Evolutionary conservation across 176 grass and related monocot genomes (phyloP), one percentile per base, ranked within the genome.

Genomic region (Avena eriantha): DNA sequence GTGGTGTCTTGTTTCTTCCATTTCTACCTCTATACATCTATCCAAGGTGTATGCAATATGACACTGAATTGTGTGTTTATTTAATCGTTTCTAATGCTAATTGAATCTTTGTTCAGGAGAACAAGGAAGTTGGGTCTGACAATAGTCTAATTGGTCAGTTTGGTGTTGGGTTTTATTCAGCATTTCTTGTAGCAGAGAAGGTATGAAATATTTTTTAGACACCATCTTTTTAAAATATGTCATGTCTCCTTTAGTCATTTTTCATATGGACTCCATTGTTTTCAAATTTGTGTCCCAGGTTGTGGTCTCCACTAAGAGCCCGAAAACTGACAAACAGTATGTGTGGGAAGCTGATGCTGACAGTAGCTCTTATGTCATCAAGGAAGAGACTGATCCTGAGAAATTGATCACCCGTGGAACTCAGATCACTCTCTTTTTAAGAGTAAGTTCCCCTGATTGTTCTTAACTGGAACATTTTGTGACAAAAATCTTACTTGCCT

Each of bases 111-210:
- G 65, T 81, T 65, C 64, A 98, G 95, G 95, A 98, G 53, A 98
- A 98, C 85, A 90, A 95, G 46, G 95, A 98, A 85, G 84, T 92
- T 82, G 95, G 95, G 43, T 73, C 95, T 49, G 95, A 98, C 77
- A 97, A 98, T 87, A 83, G 93, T 69, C 84, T 95, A 34, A 98
- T 98, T 82, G 95, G 95, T 80, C 95, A 95, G 83, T 98, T 98
- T 85, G 95, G 95, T 89, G 95, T 98, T 26, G 93, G 95, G 16
- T 98, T 98, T 79, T 98, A 98, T 88, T 98, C 95, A 1, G 95
- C 95, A 73, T 98, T 98, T 87, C 95, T 98, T 90, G 95, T 95
- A 85, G 87, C 95, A n/a, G 80, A 93, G 43, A 90, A 86, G 89
- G 93, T 93, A 84, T 81, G 18, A 9, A 79, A 50, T 86, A n/a